A percentile compares a stretch with the other conserved stretches of the same genome.
These are phyloP conservation scores for Xylaria sp. DNA, from an alignment of 2,329 filamentous ascomycete species.

Conservation along the genomic window DNA sequence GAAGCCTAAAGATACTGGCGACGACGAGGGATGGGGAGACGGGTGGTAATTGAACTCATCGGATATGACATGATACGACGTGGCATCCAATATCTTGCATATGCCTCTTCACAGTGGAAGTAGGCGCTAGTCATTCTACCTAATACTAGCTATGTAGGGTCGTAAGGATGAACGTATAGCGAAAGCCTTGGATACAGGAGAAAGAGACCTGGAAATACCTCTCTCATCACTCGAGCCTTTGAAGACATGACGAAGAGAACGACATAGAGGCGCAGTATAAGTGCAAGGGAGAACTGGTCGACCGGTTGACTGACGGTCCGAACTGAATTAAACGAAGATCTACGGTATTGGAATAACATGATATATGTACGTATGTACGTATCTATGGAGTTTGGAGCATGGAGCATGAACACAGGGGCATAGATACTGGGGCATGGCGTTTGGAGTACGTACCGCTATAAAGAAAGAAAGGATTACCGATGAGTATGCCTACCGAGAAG, in stretches of 20 bases:
- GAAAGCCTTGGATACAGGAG: slow-evolving; percentile 8
- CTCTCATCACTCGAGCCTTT: neutral
- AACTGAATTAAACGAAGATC: slow-evolving; percentile 9
- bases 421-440: slow-evolving; percentile 26
- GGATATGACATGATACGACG: neutral
- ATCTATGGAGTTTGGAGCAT: too few species aligned
- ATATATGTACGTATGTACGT: slow-evolving; percentile 5
- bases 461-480: too few species aligned
- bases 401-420: slow-evolving; percentile 26
- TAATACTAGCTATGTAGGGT: too few species aligned
- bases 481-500: neutral
- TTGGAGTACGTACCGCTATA: neutral
- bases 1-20: slow-evolving; percentile 69
- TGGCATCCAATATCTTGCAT: neutral
- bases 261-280: neutral
- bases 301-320: neutral
- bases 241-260: neutral
- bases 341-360: slow-evolving; percentile 27
- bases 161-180: neutral
- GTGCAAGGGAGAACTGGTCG: too few species aligned
- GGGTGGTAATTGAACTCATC: slow-evolving; percentile 61
- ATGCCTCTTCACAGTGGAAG: neutral
- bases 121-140: too few species aligned
- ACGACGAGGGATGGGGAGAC: slow-evolving; percentile 73
- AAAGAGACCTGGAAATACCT: neutral